Evolutionary conservation across 2,329 filamentous ascomycete species (phyloP), one percentile per base, ranked within the genome.

Genomic region (Septoria petroselini): DNA sequence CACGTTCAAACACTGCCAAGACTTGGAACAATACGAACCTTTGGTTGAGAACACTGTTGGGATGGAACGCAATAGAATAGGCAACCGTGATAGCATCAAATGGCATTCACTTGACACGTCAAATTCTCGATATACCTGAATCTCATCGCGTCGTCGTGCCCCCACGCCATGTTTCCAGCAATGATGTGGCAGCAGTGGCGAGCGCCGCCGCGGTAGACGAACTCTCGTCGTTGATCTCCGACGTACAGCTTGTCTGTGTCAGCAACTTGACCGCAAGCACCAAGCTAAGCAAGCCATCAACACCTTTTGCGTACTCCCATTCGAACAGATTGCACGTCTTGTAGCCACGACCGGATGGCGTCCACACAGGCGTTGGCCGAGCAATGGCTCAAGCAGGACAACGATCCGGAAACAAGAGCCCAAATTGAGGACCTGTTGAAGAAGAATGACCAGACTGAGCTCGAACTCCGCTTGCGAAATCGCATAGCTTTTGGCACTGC

Each of bases 401-500:
- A 75, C 63, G 77, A 83, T 63, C 68, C 73, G 45, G 61, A 64
- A 4, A 82, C 80, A 3, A 71, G 72, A 34, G 68, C 73, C 19
- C 78, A 83, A 60, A 81, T 83, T 51, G 69, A 75, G 55, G 62
- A 71, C 15, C 70, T 83, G 21, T 69, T 77, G 14, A 68, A 72
- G 27, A 46, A 48, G 9, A 67, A 71, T 29, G 66, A 79, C 50
- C 64, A 66, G 2, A 57, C 62, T 6, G 77, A 80, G 54, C 69
- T 83, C 4, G 74, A 80, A 53, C 69, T 67, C 48, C 74, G 78
- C 33, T 72, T 84, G 17, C 67, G 71, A 3, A 71, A 73, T 19
- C 76, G 79, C 19, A 83, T 84, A 52, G 74, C 79, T 37, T 84
- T 84, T 57, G 81, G 81, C 18, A 84, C 80, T 4, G 79, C 80